Conservation (phyloP, 1,284 basidiomycete genomes). For the Rhodotorula sp. region DNA sequence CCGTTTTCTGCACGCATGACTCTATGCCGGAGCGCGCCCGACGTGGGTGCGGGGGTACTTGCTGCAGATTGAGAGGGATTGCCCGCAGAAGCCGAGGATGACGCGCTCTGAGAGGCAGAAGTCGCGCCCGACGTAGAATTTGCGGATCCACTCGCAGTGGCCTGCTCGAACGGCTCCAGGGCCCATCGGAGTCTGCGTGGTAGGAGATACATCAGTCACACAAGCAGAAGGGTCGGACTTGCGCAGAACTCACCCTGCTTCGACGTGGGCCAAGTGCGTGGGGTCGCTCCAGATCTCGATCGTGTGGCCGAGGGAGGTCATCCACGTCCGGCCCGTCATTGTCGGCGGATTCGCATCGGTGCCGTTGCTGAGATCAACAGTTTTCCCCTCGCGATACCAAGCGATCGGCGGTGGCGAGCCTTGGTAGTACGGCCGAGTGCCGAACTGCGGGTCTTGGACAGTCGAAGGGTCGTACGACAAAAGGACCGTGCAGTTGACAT, state of each 20-base stretch:
- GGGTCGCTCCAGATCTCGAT: slow-evolving; percentile 26
- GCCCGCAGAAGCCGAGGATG: background rate
- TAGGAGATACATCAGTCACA: background rate
- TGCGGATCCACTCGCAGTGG: background rate
- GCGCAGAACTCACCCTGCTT: slow-evolving; percentile 22
- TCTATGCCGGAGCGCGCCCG: background rate
- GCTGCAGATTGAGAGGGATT: background rate
- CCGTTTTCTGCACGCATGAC: background rate
- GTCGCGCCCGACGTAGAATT: background rate
- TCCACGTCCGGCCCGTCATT: slow-evolving; percentile 36
- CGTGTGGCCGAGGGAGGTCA: slow-evolving; percentile 26
- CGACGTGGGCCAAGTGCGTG: slow-evolving; percentile 28
- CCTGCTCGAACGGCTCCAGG: background rate
- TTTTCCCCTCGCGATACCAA: slow-evolving; percentile 29
- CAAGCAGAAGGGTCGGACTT: background rate
- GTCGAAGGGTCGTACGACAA: slow-evolving; percentile 24
- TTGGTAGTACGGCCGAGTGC: slow-evolving; percentile 26
- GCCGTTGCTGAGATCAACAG: slow-evolving; percentile 34
- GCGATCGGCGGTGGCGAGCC: slow-evolving; percentile 34
- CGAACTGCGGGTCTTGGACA: slow-evolving; percentile 17
- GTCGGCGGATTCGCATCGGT: background rate
- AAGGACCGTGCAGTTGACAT: slow-evolving; percentile 37
- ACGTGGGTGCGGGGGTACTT: background rate
- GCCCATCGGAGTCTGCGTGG: slow-evolving; percentile 25
- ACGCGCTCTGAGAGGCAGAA: background rate